Percentiles rank a stretch among this genome's conserved stretches.
phyloP scores from a whole-genome alignment of 1,139 yeast species.

The Yamadazyma blattariae region DNA sequence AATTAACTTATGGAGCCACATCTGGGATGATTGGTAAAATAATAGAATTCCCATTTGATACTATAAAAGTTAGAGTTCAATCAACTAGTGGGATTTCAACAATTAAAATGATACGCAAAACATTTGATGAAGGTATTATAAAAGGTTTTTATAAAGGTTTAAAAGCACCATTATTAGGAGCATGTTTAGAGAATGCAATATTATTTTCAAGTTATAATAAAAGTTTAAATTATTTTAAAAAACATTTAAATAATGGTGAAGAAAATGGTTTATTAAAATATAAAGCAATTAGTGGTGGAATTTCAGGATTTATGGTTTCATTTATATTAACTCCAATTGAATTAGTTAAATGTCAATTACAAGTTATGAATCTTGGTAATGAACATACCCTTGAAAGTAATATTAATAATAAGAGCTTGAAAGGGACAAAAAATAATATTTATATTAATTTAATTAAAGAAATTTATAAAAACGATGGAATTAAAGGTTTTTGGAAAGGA shows the following conservation, averaged over 20 bases:
- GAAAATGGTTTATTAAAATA: conserved; percentile 31
- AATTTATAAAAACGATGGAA: conserved; percentile 51
- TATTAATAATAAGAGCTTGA: too few species aligned
- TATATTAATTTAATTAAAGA: conserved; percentile 29
- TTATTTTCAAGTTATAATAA: conserved; percentile 56
- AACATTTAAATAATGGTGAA: not conserved
- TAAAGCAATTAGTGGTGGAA: conserved; percentile 65
- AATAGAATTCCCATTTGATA: conserved; percentile 90
- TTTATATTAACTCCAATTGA: conserved; percentile 88
- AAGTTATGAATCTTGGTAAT: conserved; percentile 55
- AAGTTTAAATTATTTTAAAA: conserved; percentile 70
- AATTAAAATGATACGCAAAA: conserved; percentile 55
- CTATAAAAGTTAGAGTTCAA: conserved; percentile 86
- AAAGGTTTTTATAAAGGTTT: conserved; percentile 59
- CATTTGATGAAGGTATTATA: conserved; percentile 67
- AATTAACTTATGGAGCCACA: conserved; percentile 45
- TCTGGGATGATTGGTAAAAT: conserved; percentile 84
- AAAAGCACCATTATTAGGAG: conserved; percentile 80
- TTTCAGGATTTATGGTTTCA: conserved; percentile 82
- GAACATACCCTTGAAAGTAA: not conserved
- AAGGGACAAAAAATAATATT: too few species aligned
- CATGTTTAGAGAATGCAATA: conserved; percentile 73
- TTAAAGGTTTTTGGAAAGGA: conserved; percentile 71
- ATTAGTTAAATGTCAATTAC: conserved; percentile 81
- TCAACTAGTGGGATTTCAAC: conserved; percentile 52